Evolutionary conservation across 257 asterid genomes (phyloP).

Genomic region (Przewalskia tangutica): DNA sequence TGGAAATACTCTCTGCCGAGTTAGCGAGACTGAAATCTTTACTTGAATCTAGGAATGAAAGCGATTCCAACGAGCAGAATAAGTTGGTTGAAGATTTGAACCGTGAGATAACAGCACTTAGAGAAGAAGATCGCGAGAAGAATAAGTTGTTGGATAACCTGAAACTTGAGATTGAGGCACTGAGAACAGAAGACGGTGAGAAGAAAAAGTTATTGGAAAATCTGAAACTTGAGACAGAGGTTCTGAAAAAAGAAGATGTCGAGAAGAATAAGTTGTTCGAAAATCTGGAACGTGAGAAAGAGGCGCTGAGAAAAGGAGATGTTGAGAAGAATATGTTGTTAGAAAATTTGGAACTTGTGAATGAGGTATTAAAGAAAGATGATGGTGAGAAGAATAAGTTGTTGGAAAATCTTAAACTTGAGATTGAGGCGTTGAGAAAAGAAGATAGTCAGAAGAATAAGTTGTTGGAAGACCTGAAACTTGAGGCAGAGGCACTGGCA

Average conservation of each 20-base stretch:
- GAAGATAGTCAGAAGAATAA: slow-evolving; percentile 40
- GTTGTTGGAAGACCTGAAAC: slow-evolving; percentile 53
- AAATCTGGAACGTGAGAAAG: slow-evolving; percentile 28
- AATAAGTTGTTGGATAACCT: slow-evolving; percentile 24
- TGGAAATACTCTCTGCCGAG: slow-evolving; percentile 68
- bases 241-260: slow-evolving; percentile 15
- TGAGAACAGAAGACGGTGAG: slow-evolving; percentile 17
- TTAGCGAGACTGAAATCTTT: slow-evolving; percentile 51
- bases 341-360: background rate
- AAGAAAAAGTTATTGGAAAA: slow-evolving; percentile 30
- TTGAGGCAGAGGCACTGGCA: slow-evolving; percentile 49
- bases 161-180: background rate
- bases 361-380: slow-evolving; percentile 40
- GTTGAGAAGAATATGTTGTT: slow-evolving; percentile 45
- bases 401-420: slow-evolving; percentile 20
- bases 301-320: slow-evolving; percentile 42
- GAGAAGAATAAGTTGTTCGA: slow-evolving; percentile 43
- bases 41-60: slow-evolving; percentile 47
- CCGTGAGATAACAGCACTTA: slow-evolving; percentile 45
- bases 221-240: slow-evolving; percentile 5
- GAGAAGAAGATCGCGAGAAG: slow-evolving; percentile 41
- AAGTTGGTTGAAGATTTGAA: slow-evolving; percentile 22
- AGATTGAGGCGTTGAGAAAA: slow-evolving; percentile 29
- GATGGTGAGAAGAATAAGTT: slow-evolving; percentile 45
- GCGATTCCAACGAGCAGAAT: slow-evolving; percentile 47